Base-by-base conservation (phyloP, 2,329 filamentous ascomycete species). In the Xylariales sp. region DNA sequence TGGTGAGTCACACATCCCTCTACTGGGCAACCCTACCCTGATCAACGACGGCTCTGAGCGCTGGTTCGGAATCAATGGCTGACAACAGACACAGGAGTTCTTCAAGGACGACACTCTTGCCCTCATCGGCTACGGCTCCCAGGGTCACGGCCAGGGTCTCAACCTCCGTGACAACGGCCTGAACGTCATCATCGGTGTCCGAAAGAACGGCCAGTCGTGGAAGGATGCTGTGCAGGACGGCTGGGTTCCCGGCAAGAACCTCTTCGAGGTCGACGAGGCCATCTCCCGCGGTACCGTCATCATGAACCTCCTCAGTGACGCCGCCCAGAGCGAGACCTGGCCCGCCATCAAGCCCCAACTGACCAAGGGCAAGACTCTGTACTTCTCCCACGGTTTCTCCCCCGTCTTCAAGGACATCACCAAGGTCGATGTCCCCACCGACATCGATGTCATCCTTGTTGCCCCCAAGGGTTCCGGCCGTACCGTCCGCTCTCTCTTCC, bases 361-460 rank as follows among this genome's bases (percentile, higher is more conserved):
- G 61, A 90, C 85, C 70, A 91, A 97, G 87, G 93, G 88, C 76
- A 98, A 98, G 91, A 98, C 93, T 45, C 88, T 98, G 56, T 98
- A 98, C 85, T 98, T 98, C 82, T 97, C 93, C 56, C 93, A 98
- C 82, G 93, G 93, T 63, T 98, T 98, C 87, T 97, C 93, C 48
- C 93, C 93, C 65, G 90, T 98, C 71, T 98, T 98, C 88, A 96
- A 96, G 80, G 85, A 95, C 68, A 83, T 93, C 65, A 98, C 93
- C 80, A 95, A 96, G 72, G 93, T 98, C 65, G 93, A 98, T 48
- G 88, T 96, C 48, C 93, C 93, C 70, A 80, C 67, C 53, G 86
- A 97, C 73, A 86, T 98, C 64, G 93, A 98, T 69, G 93, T 98
- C 69, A 98, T 98, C 79, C 91, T 98, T 65, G 90, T 95, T 61